Evolutionary conservation across 768 basidiomycete species (phyloP).

Genomic region (Xerocomellus dryophilus): DNA sequence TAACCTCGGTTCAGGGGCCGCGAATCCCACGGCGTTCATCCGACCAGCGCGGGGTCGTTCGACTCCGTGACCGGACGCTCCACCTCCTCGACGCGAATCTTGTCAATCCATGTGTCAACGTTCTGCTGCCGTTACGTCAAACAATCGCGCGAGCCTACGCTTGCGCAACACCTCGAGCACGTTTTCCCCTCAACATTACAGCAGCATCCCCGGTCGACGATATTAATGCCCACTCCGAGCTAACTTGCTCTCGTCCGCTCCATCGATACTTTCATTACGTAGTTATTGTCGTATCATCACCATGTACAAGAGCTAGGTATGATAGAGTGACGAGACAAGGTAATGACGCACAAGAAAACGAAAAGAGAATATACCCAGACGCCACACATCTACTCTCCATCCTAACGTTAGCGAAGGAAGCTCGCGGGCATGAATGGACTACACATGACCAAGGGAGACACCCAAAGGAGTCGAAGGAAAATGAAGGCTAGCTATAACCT

Average conservation of each 20-base stretch:
- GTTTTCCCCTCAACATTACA: background rate
- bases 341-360: too few relatives aligned
- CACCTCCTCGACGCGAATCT: background rate
- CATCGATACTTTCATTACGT: too few relatives aligned
- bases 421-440: too few relatives aligned
- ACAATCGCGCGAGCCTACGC: background rate
- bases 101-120: too few relatives aligned
- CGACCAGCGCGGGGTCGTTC: background rate
- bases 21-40: background rate
- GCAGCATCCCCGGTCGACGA: background rate
- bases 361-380: too few relatives aligned
- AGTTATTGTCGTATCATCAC: too few relatives aligned
- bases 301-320: too few relatives aligned
- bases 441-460: too few relatives aligned
- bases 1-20: background rate
- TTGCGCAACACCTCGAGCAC: background rate
- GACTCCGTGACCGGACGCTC: background rate
- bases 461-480: too few relatives aligned
- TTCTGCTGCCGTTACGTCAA: background rate
- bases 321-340: too few relatives aligned
- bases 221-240: background rate
- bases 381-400: too few relatives aligned
- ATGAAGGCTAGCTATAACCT: background rate
- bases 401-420: too few relatives aligned
- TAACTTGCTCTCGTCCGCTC: background rate